A percentile compares a stretch with the other conserved stretches of the same genome.
phyloP scores from a whole-genome alignment of 2,329 filamentous ascomycete genomes.

The Whalleya microplaca region DNA sequence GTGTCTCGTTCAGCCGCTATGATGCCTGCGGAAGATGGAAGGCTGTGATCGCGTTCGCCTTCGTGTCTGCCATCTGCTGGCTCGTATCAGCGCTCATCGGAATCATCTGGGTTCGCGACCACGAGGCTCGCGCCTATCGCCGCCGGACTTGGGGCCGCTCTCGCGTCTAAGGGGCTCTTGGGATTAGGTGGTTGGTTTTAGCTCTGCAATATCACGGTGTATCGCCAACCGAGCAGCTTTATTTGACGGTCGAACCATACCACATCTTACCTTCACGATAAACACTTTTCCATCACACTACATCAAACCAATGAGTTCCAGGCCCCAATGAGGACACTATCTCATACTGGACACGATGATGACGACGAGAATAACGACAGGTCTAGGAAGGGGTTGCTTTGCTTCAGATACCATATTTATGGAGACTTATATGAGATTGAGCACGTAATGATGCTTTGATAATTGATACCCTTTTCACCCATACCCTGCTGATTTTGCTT shows the following conservation, averaged over 20 bases:
- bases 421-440: not conserved
- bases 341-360: not conserved
- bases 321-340: not conserved
- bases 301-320: too few species aligned
- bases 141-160: constrained; percentile 35
- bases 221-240: not conserved
- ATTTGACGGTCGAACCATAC: not conserved
- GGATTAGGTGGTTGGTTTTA: not conserved
- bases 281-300: too few species aligned
- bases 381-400: not conserved
- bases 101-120: constrained; percentile 56
- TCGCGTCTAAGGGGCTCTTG: constrained; percentile 30
- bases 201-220: not conserved
- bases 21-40: constrained; percentile 70
- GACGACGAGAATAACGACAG: not conserved
- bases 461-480: constrained; percentile 12
- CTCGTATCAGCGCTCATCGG: constrained; percentile 65
- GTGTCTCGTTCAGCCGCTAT: constrained; percentile 51
- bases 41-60: constrained; percentile 71
- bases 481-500: too few species aligned
- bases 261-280: not conserved
- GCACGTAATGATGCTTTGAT: not conserved
- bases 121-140: constrained; percentile 38
- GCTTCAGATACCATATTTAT: not conserved
- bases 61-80: constrained; percentile 73